These are phyloP conservation scores for Herpetospermum pedunculosum DNA, from an alignment of 306 rosid species.

Conservation along the genomic window DNA sequence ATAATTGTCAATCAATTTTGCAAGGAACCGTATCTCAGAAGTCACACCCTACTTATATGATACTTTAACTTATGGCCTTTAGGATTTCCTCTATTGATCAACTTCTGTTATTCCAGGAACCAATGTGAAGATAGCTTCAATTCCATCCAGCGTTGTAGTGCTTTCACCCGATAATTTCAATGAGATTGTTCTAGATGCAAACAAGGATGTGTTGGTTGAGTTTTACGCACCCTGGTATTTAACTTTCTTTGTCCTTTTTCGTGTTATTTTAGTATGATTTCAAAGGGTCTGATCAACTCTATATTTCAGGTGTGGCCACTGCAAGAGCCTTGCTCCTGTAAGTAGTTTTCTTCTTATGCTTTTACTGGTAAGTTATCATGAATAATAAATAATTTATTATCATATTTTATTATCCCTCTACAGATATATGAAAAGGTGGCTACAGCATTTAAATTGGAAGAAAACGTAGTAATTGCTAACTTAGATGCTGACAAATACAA, in stretches of 20 bases:
- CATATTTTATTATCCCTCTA: neutral
- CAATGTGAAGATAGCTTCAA: constrained; percentile 65
- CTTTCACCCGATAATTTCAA: constrained; percentile 53
- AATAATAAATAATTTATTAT: neutral
- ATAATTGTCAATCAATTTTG: neutral
- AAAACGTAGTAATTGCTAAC: constrained; percentile 61
- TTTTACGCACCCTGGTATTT: constrained; percentile 92
- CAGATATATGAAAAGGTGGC: constrained; percentile 86
- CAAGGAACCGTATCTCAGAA: neutral
- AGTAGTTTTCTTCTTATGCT: constrained; percentile 15
- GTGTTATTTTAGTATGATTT: neutral
- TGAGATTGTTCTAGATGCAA: constrained; percentile 59
- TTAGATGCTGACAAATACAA: constrained; percentile 63
- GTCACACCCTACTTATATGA: neutral
- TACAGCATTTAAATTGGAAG: constrained; percentile 56
- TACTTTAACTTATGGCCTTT: neutral
- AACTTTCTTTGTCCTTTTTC: constrained; percentile 4
- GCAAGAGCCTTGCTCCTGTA: constrained; percentile 88
- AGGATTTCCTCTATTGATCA: neutral
- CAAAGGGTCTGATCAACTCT: neutral
- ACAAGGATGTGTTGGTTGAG: constrained; percentile 82
- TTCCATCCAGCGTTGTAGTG: constrained; percentile 52
- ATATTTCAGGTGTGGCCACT: constrained; percentile 80
- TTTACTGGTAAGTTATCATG: neutral
- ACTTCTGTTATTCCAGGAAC: constrained; percentile 43